Evolutionary conservation across 208 protist species (phyloP), one percentile per base, ranked within the genome.

Genomic region (Leishmania turanica): DNA sequence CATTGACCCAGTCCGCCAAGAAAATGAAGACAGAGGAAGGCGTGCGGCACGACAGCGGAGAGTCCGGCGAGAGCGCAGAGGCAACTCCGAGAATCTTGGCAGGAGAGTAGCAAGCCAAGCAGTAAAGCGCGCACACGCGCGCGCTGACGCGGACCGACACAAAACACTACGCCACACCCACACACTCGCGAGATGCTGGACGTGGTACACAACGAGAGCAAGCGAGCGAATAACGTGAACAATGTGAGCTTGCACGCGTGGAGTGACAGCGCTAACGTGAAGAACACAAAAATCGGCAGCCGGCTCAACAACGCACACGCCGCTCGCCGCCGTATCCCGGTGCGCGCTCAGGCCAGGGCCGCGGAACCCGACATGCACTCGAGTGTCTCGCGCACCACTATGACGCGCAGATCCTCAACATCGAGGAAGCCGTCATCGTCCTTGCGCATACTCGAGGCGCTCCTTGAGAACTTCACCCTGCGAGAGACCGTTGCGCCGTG

Each of bases 391-490:
- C 34, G 60, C 45, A 69, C 65, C 51, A 88, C 69, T 1, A 82
- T 49, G 5, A 78, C 62, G 6, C 83, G 62, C 24, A 90, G 56
- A n/a, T 83, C 84, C 31, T 80, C 85, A 21, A 86, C 79, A n/a
- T 80, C 69, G 8, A 87, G 31, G 49, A 89, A 86, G 27, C 82
- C 82, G 62, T 89, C 79, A 27, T 80, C 81, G 72, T 89, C 82
- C 60, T 65, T 83, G 17, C 62, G 73, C 80, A 79, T 83, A 47
- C 70, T 66, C 17, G 71, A 84, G 47, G 51, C 21, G n/a, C 56
- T 53, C 24, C 85, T 80, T 4, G 85, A 51, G 74, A 86, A 89
- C 69, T 79, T 69, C 78, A 92, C 53, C 75, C 89, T 88, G 37
- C n/a, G 17, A 15, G 81, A 84, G 65, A 90, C 47, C 47, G 77